A percentile compares a stretch with the other conserved stretches of the same genome.
phyloP scores from a whole-genome alignment of 2,329 filamentous ascomycete species.

The Colletotrichum somersetense region DNA sequence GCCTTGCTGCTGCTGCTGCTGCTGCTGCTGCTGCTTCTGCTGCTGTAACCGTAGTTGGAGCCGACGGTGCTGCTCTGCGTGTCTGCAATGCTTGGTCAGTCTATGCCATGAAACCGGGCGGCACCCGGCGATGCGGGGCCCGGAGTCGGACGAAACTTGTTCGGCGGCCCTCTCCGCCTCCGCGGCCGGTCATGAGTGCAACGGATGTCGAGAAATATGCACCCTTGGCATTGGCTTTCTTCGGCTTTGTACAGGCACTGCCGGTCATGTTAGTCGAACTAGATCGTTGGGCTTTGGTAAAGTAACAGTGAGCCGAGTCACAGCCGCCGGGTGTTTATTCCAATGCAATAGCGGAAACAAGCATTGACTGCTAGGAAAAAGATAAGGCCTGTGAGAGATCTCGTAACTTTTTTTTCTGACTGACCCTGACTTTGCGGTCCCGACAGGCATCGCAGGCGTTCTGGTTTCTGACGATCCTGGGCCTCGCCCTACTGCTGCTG shows the following conservation, averaged over 20 bases:
- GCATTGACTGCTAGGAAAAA: background rate
- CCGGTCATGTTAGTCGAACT: slow-evolving; percentile 8
- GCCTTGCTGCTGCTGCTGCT: background rate
- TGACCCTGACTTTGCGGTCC: slow-evolving; percentile 47
- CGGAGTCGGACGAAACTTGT: slow-evolving; percentile 42
- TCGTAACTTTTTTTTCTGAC: background rate
- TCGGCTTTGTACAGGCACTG: slow-evolving; percentile 43
- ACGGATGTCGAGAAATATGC: slow-evolving; percentile 44
- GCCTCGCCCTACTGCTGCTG: slow-evolving; percentile 2
- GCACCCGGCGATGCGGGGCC: background rate
- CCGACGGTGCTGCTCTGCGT: slow-evolving; percentile 15
- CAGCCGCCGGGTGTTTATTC: no score
- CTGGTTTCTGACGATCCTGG: slow-evolving; percentile 42
- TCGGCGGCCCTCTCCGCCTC: slow-evolving; percentile 47
- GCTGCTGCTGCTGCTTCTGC: background rate
- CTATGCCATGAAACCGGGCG: background rate
- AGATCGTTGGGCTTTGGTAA: no score
- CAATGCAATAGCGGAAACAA: no score
- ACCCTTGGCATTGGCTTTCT: slow-evolving; percentile 43
- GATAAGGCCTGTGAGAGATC: rapidly evolving
- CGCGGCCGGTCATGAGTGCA: slow-evolving; percentile 48
- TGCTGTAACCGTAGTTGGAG: background rate
- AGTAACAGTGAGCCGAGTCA: background rate
- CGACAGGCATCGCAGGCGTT: slow-evolving; percentile 50
- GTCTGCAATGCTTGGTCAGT: slow-evolving; percentile 28